Conservation (phyloP, 73 alveolate species). For the Tetrahymena elliotti region DNA sequence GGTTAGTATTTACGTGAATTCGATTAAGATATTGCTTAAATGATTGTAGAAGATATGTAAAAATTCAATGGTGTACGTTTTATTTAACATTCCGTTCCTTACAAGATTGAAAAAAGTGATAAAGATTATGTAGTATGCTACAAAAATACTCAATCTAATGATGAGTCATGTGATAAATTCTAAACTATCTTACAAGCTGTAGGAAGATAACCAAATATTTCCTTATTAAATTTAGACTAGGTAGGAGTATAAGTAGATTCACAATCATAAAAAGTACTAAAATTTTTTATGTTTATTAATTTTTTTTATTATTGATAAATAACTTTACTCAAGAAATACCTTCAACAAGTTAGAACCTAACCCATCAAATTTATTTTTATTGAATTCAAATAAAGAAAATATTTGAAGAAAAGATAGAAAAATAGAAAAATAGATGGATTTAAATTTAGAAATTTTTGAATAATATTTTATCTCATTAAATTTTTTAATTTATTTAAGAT, state of each 20-base stretch:
- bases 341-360: no score
- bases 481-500: constrained; percentile 19
- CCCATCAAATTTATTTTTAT: no score
- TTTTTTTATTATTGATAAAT: constrained; percentile 16
- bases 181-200: constrained; percentile 90
- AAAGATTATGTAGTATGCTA: constrained; percentile 65
- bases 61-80: constrained; percentile 47
- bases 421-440: no score
- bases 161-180: constrained; percentile 51
- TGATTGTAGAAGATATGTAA: constrained; percentile 72
- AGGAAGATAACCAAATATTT: constrained; percentile 86
- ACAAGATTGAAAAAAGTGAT: constrained; percentile 56
- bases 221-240: constrained; percentile 59
- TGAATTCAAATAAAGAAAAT: no score
- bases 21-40: constrained; percentile 92
- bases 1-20: constrained; percentile 73
- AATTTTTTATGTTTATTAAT: background rate
- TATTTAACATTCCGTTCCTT: constrained; percentile 68
- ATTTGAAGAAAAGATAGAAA: no score
- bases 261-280: constrained; percentile 55
- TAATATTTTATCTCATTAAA: constrained; percentile 69
- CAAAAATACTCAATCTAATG: constrained; percentile 51
- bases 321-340: background rate
- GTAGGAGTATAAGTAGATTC: constrained; percentile 78
- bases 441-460: no score